Base-by-base conservation (phyloP, 352 stramenopile species). In the Peronospora belbahrii region DNA sequence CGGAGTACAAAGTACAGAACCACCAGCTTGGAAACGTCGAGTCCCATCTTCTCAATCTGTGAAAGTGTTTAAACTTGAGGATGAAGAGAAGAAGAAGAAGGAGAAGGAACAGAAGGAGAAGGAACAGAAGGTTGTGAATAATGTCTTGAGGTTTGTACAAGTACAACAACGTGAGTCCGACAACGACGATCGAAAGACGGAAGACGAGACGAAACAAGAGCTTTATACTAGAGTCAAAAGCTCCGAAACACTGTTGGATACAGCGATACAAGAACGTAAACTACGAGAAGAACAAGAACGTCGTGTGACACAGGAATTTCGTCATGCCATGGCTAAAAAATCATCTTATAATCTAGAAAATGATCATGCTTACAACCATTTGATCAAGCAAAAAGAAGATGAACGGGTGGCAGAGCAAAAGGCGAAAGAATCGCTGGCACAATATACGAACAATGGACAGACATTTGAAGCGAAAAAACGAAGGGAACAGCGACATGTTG, bases 191-290 rank as follows among this genome's bases (percentile, higher is more conserved):
- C n/a, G n/a, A n/a, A n/a, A n/a, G 47, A 56, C 62, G 1, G 62
- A 71, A 27, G 62, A 80, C 20, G 45, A 74, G 11, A 58, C 62
- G n/a, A 57, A 71, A n/a, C n/a, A n/a, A 27, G 25, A 48, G 11
- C 51, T 45, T 3, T 63, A 67, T 10, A 32, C 50, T 13, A 47
- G 30, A 4, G 52, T 68, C 2, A 70, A 67, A 38, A 80, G 52
- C 55, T 72, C 67, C 5, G 63, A 76, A 49, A 69, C 73, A 2
- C 53, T 85, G 19, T 20, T 82, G 4, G 73, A 80, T 23, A 50
- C 63, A 3, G 70, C 68, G 1, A 52, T 70, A 13, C 69, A 85
- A 24, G 62, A 68, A 9, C 68, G 57, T 15, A 80, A 65, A 35
- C 40, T 64, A 19, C 67, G 57, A 6, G 59, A 73, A 11, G 54